Base-by-base conservation (phyloP, 2,329 filamentous ascomycete genomes). In the Alternaria alternata region DNA sequence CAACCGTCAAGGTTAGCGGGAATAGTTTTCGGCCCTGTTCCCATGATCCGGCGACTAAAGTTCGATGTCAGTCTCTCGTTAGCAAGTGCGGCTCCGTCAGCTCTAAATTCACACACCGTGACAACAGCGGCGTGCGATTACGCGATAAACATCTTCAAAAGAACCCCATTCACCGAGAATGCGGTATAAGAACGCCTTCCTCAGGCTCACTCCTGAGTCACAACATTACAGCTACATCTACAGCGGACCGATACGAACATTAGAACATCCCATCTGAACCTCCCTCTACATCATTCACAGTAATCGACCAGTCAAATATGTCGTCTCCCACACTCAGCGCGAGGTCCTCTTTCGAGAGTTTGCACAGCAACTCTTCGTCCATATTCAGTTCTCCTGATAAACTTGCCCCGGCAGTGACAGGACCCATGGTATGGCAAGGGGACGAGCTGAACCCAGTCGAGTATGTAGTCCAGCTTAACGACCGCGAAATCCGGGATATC, bases 391-490 rank as follows among this genome's bases (percentile, higher is more conserved):
- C 62, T 39, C 75, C 75, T 11, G 75, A 78, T 48, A 67, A 65
- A 34, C 71, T 78, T 20, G 63, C 71, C 1, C 72, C 73, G 18
- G 61, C 68, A 14, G 61, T 75, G n/a, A 47, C 52, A 9, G 73
- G 75, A 24, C 70, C 70, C 6, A 76, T 75, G 74, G 73, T 70
- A n/a, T 78, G 76, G 76, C 48, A 69, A 61, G 70, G 70, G 18
- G 51, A 58, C 14, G 71, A 73, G 42, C 64, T 78, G 24, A 51
- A 73, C 28, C 64, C 70, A 7, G 20, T 59, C 8, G 59, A 72
- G 7, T 78, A 78, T 51, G 54, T 78, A 24, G 47, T 72, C 36
- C n/a, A 70, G n/a, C 66, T 78, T 6, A 59, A 53, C 18, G 46
- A 55, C 16, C 47, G 60, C 11, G 76, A 77, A 32, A 55, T 78